Conservation (phyloP, 345 rosid genomes). For the Corchorus olitorius region DNA sequence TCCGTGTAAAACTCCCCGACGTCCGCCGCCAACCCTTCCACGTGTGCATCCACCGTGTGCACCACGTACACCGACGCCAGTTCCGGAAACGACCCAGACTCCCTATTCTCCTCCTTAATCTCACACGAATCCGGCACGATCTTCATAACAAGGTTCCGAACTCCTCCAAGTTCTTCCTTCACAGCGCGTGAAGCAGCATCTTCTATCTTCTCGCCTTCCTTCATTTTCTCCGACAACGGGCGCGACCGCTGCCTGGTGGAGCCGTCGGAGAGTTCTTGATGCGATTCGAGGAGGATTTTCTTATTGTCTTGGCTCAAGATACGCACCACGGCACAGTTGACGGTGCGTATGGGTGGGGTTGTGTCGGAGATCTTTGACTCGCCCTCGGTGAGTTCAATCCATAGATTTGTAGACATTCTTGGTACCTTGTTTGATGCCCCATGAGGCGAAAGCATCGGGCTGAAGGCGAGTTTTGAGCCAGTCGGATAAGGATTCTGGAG, state of each 20-base stretch:
- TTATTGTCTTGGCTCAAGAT: neutral
- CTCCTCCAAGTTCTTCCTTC: slow-evolving; percentile 5
- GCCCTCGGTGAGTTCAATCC: neutral
- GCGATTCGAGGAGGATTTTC: neutral
- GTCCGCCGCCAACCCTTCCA: slow-evolving; percentile 11
- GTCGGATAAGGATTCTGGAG: neutral
- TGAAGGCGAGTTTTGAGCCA: neutral
- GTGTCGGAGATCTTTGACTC: neutral
- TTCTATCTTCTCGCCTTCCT: slow-evolving; percentile 7
- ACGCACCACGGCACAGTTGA: neutral
- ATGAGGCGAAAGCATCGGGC: neutral
- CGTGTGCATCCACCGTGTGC: slow-evolving; percentile 21
- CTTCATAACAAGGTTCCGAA: neutral
- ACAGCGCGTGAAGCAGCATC: slow-evolving; percentile 13
- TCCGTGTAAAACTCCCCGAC: slow-evolving; percentile 9
- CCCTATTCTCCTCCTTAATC: slow-evolving; percentile 16
- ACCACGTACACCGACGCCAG: slow-evolving; percentile 5
- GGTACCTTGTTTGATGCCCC: neutral
- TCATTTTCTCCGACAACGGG: slow-evolving; percentile 12
- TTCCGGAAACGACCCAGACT: slow-evolving; percentile 6
- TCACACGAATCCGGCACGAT: slow-evolving; percentile 4
- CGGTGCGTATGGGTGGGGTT: neutral
- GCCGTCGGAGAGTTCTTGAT: neutral
- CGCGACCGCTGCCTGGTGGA: neutral
- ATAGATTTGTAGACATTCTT: neutral